Conservation (phyloP, 306 rosid genomes). For the Oemleria cerasiformis region DNA sequence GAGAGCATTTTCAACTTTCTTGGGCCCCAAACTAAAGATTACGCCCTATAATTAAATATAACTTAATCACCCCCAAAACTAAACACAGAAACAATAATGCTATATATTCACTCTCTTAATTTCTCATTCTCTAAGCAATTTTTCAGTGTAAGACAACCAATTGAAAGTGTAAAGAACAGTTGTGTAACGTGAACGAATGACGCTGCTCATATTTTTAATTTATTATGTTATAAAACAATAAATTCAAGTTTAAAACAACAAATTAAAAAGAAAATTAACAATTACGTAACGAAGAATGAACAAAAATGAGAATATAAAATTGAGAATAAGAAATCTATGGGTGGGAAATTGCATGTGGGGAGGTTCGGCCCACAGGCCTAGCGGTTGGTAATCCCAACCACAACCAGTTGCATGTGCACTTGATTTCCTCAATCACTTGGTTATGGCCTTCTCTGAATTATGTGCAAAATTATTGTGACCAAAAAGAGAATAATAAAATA, state of each 20-base stretch:
- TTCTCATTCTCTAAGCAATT: not conserved
- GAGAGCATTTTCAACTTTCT: slow-evolving; percentile 11
- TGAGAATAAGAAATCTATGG: slow-evolving; percentile 4
- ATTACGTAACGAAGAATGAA: too few relatives aligned
- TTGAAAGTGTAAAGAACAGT: not conserved
- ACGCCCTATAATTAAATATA: not conserved
- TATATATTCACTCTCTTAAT: not conserved
- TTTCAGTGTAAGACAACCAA: not conserved
- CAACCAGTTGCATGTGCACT: slow-evolving; percentile 69
- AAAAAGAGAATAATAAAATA: not conserved
- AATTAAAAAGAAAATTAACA: too few relatives aligned
- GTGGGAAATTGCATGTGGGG: slow-evolving; percentile 40
- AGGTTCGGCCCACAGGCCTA: slow-evolving; percentile 34
- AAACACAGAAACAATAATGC: not conserved
- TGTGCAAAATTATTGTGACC: not conserved
- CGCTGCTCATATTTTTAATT: not conserved
- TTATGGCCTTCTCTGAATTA: not conserved
- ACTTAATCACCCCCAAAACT: not conserved
- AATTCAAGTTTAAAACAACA: too few relatives aligned
- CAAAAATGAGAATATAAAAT: too few relatives aligned
- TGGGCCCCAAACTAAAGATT: not conserved
- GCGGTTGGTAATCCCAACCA: slow-evolving; percentile 53
- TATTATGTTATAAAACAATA: too few relatives aligned
- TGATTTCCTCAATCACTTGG: slow-evolving; percentile 40
- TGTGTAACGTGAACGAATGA: too few relatives aligned